Percentiles rank a stretch among this genome's conserved stretches.
These are phyloP conservation scores for Leishmania lainsoni DNA, from an alignment of 208 protist genomes.

Conservation along the genomic window DNA sequence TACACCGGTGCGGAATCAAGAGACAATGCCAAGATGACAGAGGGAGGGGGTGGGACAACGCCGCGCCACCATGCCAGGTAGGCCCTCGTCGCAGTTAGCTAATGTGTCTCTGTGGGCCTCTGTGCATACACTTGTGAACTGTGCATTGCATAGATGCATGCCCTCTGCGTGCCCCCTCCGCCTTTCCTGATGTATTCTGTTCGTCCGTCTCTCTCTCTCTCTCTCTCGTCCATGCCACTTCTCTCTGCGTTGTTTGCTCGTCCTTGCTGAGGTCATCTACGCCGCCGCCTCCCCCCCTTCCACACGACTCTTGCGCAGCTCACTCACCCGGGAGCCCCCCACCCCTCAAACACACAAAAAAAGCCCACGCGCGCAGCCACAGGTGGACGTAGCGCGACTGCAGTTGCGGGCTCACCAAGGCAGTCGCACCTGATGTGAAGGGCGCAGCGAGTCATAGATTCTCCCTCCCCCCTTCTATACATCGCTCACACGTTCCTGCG, in stretches of 20 bases:
- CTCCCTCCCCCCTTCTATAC: background rate
- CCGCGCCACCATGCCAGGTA: background rate
- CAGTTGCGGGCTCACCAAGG: background rate
- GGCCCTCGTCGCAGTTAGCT: background rate
- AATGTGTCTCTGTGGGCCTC: background rate
- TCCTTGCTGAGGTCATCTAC: background rate
- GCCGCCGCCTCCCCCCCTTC: background rate
- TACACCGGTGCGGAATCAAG: background rate
- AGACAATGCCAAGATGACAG: background rate
- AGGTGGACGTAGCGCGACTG: background rate
- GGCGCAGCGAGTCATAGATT: background rate
- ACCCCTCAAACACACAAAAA: background rate
- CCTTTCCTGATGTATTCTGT: background rate
- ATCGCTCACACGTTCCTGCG: background rate
- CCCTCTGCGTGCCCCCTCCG: background rate
- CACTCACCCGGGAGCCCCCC: background rate
- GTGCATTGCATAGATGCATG: background rate
- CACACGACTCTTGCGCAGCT: background rate
- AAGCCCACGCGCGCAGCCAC: background rate
- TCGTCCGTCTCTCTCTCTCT: constrained; percentile 1
- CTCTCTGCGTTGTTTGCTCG: background rate
- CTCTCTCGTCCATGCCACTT: background rate
- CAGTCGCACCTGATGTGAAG: background rate
- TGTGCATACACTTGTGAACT: background rate
- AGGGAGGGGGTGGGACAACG: background rate